Evolutionary conservation across 306 rosid species (phyloP), one percentile per base, ranked within the genome.

Genomic region (Vicia sativa): DNA sequence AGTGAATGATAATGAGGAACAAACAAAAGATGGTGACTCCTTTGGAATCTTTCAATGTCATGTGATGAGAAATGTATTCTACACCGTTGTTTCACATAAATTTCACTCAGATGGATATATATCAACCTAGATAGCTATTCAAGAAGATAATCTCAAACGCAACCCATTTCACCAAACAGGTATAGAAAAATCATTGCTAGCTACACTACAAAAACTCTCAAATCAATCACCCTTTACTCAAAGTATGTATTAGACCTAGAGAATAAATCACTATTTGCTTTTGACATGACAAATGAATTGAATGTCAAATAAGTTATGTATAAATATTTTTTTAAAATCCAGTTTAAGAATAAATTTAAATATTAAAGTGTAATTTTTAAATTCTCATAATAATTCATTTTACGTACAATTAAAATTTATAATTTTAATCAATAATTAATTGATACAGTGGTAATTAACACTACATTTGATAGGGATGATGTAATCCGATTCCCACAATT

Each of bases 1-100:
- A 41, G 43, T 62, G 44, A 73, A 72, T 31, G 74, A 78, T 76
- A 34, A 43, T 64, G 68, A 65, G 72, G 73, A 80, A 72, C 26
- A 67, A 67, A 68, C 70, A 80, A 55, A 81, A 70, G 77, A 77
- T 69, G 61, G 77, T 10, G 66, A 73, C 68, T 58, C 41, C 50
- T 76, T 67, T 42, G 77, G 85, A 71, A 77, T 81, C 74, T 72
- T 42, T 58, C 63, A 72, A 11, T 61, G 68, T 62, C 35, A 21
- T 21, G 41, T 65, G 65, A 63, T 48, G 55, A 57, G 50, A 68
- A 68, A 45, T 49, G 11, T 48, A 41, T 10, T 42, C 16, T 9
- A 67, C 55, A 56, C 70, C 39, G 10, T 53, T 50, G 49, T 76
- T 48, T 13, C 13, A 39, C 45, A 65, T 65, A 56, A 15, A 15